phyloP scores from a whole-genome alignment of 352 stramenopile species.

The Thraustochytrium striatum region DNA sequence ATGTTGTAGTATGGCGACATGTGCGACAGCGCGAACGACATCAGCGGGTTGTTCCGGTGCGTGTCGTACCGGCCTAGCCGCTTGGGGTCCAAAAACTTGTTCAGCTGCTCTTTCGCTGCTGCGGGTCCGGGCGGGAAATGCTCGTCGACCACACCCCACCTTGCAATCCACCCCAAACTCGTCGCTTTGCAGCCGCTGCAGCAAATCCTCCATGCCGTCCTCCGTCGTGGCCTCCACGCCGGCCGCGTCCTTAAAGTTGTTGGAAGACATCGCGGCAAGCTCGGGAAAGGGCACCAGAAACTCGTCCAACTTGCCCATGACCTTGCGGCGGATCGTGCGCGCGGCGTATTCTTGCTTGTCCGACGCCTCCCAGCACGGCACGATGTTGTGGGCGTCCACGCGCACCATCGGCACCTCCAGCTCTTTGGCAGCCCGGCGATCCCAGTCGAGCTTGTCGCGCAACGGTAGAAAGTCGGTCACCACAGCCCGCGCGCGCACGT shows the following conservation, averaged over 20 bases:
- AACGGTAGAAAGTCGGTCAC: slow-evolving; percentile 75
- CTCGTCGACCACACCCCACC: neutral
- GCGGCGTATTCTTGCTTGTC: slow-evolving; percentile 93
- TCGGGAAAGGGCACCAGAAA: slow-evolving; percentile 72
- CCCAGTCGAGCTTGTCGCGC: slow-evolving; percentile 56
- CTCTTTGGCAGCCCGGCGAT: slow-evolving; percentile 56
- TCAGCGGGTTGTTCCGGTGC: slow-evolving; percentile 88
- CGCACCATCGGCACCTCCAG: slow-evolving; percentile 70
- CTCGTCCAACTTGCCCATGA: slow-evolving; percentile 78
- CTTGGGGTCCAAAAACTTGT: slow-evolving; percentile 78
- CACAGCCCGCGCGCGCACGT: slow-evolving; percentile 60
- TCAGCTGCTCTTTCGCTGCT: slow-evolving; percentile 64
- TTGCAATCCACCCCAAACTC: slow-evolving; percentile 31
- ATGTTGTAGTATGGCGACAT: slow-evolving; percentile 88
- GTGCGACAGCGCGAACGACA: slow-evolving; percentile 78
- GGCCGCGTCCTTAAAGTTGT: neutral
- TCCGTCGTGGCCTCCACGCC: neutral
- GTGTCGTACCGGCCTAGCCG: slow-evolving; percentile 63
- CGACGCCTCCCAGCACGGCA: slow-evolving; percentile 83
- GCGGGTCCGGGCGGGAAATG: slow-evolving; percentile 67
- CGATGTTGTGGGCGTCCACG: slow-evolving; percentile 95
- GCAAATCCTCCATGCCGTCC: neutral
- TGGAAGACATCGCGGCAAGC: neutral
- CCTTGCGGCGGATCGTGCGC: slow-evolving; percentile 94
- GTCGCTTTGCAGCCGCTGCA: slow-evolving; percentile 48